Evolutionary conservation across 1,284 basidiomycete genomes (phyloP), one percentile per base, ranked within the genome.

Genomic region (Heliocybe sulcata): DNA sequence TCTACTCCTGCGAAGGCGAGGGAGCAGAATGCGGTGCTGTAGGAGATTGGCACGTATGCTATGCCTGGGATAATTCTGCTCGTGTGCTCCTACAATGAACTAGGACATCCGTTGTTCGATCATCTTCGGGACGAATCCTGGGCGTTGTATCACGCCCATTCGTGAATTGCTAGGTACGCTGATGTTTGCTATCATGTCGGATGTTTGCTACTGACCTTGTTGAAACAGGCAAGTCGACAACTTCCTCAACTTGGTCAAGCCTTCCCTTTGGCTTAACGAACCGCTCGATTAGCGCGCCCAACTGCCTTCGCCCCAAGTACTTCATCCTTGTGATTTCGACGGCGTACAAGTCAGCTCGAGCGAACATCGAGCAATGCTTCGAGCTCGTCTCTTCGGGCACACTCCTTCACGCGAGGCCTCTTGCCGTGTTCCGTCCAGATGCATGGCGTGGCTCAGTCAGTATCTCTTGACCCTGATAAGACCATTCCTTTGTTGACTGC

Each of bases 271-370:
- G 94, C 77, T 95, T 64, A 82, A 87, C 65, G 82, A 90, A 60
- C 80, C 92, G 22, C 90, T 95, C 61, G 88, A 94, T 52, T 1
- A 79, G 77, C 12, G 85, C 87, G 8, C 91, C 94, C 1, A 81
- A 87, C 8, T 94, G 93, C 74, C 77, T 98, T 68, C 82, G 94
- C 19, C 94, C 95, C 19, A 97, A 94, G 67, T 97, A 91, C 72
- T 98, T 98, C 62, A 89, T 93, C 1, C 80, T 98, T 55, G 80
- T 96, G 57, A 80, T 97, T 59, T 92, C 86, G 26, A 86, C 87
- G 58, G 93, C 92, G 1, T 95, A 96, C 77, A 96, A 94, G 69
- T 90, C 91, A 3, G 85, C 92, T 22, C 83, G 80, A 29, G 80
- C 84, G 1, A 91, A 85, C 11, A 75, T 97, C 38, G 92, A 94